Evolutionary conservation across 2,329 filamentous ascomycete species (phyloP).

Genomic region (Fusarium sp.): DNA sequence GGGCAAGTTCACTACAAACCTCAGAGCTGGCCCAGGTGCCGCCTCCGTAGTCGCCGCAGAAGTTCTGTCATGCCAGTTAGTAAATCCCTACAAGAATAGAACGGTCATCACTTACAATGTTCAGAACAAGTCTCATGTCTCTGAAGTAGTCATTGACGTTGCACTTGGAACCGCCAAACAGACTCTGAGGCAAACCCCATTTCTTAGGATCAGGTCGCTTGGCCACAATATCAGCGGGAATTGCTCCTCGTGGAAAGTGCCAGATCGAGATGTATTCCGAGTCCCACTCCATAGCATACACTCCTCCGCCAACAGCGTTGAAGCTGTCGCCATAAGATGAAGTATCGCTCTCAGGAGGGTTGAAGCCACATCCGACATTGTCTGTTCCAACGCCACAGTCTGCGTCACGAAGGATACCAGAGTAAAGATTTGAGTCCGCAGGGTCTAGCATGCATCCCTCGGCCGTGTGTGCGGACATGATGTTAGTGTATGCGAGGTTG

Average conservation of each 20-base stretch:
- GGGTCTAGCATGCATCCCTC: conserved; percentile 48
- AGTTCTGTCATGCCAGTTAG: conserved; percentile 58
- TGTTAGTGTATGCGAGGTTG: conserved; percentile 68
- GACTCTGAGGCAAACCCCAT: conserved; percentile 77
- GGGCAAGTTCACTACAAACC: conserved; percentile 54
- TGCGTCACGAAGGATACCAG: conserved; percentile 44
- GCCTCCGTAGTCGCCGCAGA: conserved; percentile 81
- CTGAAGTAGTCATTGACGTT: conserved; percentile 74
- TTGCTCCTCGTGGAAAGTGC: conserved; percentile 75
- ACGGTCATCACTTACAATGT: conserved; percentile 61
- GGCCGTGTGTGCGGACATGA: conserved; percentile 71
- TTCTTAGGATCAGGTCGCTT: conserved; percentile 69
- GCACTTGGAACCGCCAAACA: conserved; percentile 74
- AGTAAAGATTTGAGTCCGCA: conserved; percentile 35
- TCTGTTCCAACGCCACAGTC: conserved; percentile 53
- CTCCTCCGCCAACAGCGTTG: conserved; percentile 73
- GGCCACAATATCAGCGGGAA: conserved; percentile 73
- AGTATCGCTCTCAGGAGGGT: conserved; percentile 54
- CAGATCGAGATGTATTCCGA: conserved; percentile 75
- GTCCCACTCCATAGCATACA: conserved; percentile 80
- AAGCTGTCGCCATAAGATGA: conserved; percentile 71
- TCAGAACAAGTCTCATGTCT: conserved; percentile 77
- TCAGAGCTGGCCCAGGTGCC: conserved; percentile 55
- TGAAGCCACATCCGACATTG: conserved; percentile 60
- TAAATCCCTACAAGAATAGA: accelerated